Conservation (phyloP, 441 rosid species). For the Biscutella laevigata region DNA sequence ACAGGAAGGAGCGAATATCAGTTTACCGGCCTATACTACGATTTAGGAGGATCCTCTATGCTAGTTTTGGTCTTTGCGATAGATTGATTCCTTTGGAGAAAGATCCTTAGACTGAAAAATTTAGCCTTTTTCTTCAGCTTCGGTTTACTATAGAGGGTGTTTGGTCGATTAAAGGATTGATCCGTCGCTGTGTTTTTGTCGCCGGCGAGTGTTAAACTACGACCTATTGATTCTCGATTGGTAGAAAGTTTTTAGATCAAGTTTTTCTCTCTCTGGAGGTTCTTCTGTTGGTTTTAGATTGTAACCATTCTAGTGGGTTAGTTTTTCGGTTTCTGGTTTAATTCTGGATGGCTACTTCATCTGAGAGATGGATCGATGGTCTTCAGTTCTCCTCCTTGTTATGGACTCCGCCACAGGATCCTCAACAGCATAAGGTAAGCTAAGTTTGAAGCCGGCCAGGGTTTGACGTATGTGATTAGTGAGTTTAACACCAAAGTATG, state of each 20-base stretch:
- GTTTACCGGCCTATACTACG: not conserved
- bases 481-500: not conserved
- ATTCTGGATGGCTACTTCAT: conserved; percentile 51
- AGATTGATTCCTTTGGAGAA: not conserved
- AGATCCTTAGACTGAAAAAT: not conserved
- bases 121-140: not conserved
- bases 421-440: conserved; percentile 71
- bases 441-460: not conserved
- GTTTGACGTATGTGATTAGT: not conserved
- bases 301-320: conserved; percentile 5
- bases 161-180: conserved; percentile 24
- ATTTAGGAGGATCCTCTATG: not conserved
- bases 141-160: conserved; percentile 12
- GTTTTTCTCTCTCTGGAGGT: not conserved
- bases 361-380: conserved; percentile 93
- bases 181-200: conserved; percentile 15
- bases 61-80: not conserved
- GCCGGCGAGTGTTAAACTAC: conserved; percentile 43
- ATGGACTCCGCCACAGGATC: conserved; percentile 82
- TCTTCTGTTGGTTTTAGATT: conserved; percentile 10
- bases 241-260: conserved; percentile 21
- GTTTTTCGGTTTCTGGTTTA: not conserved
- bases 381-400: conserved; percentile 83
- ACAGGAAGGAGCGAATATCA: conserved; percentile 19
- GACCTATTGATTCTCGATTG: conserved; percentile 51